These are phyloP conservation scores for Elaphomyces granulatus DNA, from an alignment of 495 filamentous ascomycete genomes.

Conservation along the genomic window DNA sequence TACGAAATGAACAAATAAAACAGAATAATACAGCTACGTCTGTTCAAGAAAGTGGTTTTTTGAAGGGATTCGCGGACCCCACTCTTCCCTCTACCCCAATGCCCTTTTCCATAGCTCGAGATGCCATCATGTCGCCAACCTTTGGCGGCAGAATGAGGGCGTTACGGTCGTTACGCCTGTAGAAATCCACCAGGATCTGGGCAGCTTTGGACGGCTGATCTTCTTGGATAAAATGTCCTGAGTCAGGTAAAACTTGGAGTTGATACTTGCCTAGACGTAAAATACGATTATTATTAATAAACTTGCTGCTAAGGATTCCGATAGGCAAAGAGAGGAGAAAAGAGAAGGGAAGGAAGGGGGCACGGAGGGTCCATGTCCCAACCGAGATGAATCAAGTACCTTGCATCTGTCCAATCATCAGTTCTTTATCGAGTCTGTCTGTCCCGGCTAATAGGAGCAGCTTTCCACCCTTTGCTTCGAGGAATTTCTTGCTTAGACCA, in stretches of 20 bases:
- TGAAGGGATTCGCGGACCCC: too few relatives aligned
- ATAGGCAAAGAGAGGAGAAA: not conserved
- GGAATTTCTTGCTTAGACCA: slow-evolving; percentile 77
- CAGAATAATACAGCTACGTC: too few relatives aligned
- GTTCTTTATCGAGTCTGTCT: slow-evolving; percentile 82
- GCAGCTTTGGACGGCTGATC: slow-evolving; percentile 85
- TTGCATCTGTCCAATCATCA: slow-evolving; percentile 98
- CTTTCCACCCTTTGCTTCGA: slow-evolving; percentile 73
- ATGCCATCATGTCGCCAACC: slow-evolving; percentile 48
- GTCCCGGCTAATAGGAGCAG: slow-evolving; percentile 83
- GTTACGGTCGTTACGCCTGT: slow-evolving; percentile 74
- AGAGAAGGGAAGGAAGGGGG: too few relatives aligned
- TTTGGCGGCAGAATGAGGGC: slow-evolving; percentile 82
- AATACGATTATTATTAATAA: not conserved
- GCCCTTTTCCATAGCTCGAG: slow-evolving; percentile 30
- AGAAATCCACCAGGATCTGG: slow-evolving; percentile 72
- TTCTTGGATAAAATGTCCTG: slow-evolving; percentile 93
- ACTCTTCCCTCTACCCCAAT: not conserved
- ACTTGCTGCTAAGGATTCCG: not conserved
- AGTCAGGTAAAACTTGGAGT: slow-evolving; percentile 84
- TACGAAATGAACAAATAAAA: too few relatives aligned
- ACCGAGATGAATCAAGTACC: slow-evolving; percentile 40
- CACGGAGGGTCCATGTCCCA: too few relatives aligned
- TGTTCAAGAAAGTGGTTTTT: too few relatives aligned
- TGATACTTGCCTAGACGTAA: slow-evolving; percentile 84